phyloP scores from a whole-genome alignment of 2,329 filamentous ascomycete genomes.

The Fusarium sp. region DNA sequence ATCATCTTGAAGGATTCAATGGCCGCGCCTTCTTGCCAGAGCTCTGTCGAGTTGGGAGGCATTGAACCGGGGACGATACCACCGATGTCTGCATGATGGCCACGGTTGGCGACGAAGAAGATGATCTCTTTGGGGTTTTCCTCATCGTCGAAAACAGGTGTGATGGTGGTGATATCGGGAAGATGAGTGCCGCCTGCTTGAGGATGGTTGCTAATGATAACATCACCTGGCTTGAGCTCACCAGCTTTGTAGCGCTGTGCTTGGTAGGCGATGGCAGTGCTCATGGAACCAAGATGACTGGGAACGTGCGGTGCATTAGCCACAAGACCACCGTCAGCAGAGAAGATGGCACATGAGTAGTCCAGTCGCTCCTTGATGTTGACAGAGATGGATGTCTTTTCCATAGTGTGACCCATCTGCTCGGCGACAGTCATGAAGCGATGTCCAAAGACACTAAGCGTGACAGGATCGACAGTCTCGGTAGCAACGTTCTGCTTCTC shows the following conservation, averaged over 20 bases:
- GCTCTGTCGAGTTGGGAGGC: constrained; percentile 74
- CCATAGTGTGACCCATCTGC: constrained; percentile 81
- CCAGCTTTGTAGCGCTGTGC: constrained; percentile 37
- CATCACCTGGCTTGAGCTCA: constrained; percentile 39
- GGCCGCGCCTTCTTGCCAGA: constrained; percentile 69
- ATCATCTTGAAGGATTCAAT: constrained; percentile 59
- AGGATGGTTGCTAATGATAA: constrained; percentile 43
- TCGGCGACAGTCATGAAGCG: constrained; percentile 86
- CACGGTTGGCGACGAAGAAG: constrained; percentile 52
- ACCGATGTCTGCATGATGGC: constrained; percentile 53
- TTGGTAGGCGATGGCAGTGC: constrained; percentile 41
- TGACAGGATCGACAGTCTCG: constrained; percentile 74
- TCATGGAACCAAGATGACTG: constrained; percentile 41
- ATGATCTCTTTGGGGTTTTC: constrained; percentile 48
- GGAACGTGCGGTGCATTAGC: constrained; percentile 41
- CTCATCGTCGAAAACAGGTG: constrained; percentile 49
- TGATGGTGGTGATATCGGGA: constrained; percentile 48
- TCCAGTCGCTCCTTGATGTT: constrained; percentile 85
- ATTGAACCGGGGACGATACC: constrained; percentile 81
- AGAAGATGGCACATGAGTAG: constrained; percentile 83
- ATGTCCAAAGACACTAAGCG: constrained; percentile 80
- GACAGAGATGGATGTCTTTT: constrained; percentile 80
- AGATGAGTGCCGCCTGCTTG: constrained; percentile 48
- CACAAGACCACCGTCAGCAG: constrained; percentile 63
- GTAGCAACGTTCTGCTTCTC: constrained; percentile 30